phyloP scores from a whole-genome alignment of 2,329 filamentous ascomycete species.

The Venturia aucupariae region DNA sequence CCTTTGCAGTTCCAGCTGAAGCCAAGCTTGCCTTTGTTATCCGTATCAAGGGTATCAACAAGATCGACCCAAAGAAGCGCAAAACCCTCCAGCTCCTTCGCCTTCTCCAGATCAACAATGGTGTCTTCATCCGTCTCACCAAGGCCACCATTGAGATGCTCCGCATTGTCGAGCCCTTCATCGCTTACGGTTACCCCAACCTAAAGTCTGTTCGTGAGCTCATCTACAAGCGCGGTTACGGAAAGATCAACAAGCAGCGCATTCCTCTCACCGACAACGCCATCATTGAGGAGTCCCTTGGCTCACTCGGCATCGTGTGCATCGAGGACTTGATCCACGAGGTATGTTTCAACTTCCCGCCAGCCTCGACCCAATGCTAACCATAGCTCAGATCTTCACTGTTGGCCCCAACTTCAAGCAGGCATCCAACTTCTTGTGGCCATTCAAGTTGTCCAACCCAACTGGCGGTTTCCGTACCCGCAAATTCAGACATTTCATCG shows the following conservation, averaged over 20 bases:
- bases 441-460: slow-evolving; percentile 99
- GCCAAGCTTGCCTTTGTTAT: slow-evolving; percentile 94
- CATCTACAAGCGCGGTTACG: slow-evolving; percentile 89
- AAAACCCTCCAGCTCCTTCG: slow-evolving; percentile 99
- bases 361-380: slow-evolving; percentile 37
- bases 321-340: slow-evolving; percentile 99
- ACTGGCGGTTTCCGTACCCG: slow-evolving; percentile 89
- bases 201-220: slow-evolving; percentile 98
- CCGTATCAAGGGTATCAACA: slow-evolving; percentile 99
- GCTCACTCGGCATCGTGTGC: slow-evolving; percentile 98
- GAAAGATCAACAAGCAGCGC: slow-evolving; percentile 75
- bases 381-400: slow-evolving; percentile 19
- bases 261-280: slow-evolving; percentile 94
- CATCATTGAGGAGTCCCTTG: slow-evolving; percentile 92
- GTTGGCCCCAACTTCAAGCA: slow-evolving; percentile 83
- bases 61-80: slow-evolving; percentile 99
- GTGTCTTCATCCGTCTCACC: slow-evolving; percentile 93
- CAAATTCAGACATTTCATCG: slow-evolving; percentile 99
- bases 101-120: slow-evolving; percentile 99
- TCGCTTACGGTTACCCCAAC: slow-evolving; percentile 99
- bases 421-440: slow-evolving; percentile 92
- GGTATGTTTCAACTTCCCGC: slow-evolving; percentile 21
- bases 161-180: slow-evolving; percentile 97
- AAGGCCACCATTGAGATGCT: slow-evolving; percentile 98
- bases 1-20: slow-evolving; percentile 90